Evolutionary conservation across 169 alveolate genomes (phyloP), one percentile per base, ranked within the genome.

Genomic region (Plasmodium gallinaceum): DNA sequence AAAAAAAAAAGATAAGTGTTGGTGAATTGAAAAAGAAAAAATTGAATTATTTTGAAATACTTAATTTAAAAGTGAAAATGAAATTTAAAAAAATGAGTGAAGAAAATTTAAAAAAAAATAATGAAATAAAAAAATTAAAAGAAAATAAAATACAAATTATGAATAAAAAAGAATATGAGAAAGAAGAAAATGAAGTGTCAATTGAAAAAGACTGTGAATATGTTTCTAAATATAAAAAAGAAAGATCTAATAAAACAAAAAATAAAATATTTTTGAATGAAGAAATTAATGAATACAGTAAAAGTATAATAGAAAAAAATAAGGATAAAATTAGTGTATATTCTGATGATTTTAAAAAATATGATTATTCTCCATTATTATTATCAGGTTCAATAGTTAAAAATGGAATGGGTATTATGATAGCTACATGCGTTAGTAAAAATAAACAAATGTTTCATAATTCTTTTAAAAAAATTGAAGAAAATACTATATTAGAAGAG

Each of bases 401-500:
- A 14, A 62, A 64, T 3, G 89, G 89, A n/a, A 78, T 20, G 7
- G 89, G 89, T 7, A 37, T 78, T 12, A 78, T 78, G 89, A 39
- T 78, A 45, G 48, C 89, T 24, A 78, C 89, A 5, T 78, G 89
- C 7, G 89, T 78, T 46, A 66, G 89, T 65, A 78, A 78, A 78
- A 64, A 78, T 9, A 78, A 78, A 57, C 89, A 78, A n/a, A 78
- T 78, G 89, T 78, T 78, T 70, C 54, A 78, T 12, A 54, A 65
- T 48, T 46, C 71, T 7, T 48, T 78, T 7, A 78, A 78, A 78
- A 70, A 48, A 16, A 22, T 65, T 6, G 89, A 78, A 16, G 76
- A 66, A 22, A 51, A 45, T 51, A 78, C 89, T 12, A 70, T 18
- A 32, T 43, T 78, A 22, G 89, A 78, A 52, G 22, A 16, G 8